Conservation (phyloP, 192 early-diverging fungal species). For the Rhizophagus clarus region DNA sequence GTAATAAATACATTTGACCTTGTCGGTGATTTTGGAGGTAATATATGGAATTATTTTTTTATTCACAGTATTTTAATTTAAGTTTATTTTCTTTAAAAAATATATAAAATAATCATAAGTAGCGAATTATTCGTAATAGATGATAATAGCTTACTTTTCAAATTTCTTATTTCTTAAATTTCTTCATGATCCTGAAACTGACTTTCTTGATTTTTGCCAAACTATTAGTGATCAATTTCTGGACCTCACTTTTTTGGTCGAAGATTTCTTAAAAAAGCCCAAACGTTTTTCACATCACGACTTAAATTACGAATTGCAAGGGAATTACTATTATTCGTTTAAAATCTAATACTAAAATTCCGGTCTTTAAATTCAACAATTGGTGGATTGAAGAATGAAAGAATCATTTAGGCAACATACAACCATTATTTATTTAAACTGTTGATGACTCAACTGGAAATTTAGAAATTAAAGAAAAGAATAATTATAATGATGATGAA, state of each 20-base stretch:
- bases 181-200: constrained; percentile 14
- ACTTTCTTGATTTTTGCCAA: constrained; percentile 15
- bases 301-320: constrained; percentile 23
- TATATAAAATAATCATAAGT: neutral
- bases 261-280: constrained; percentile 35
- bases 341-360: constrained; percentile 5
- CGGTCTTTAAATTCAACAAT: constrained; percentile 25
- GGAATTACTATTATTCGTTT: constrained; percentile 26
- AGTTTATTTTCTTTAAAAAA: too few species aligned
- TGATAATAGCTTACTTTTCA: constrained; percentile 39
- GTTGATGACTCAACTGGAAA: constrained; percentile 36
- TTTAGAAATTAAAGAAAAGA: neutral
- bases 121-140: constrained; percentile 46
- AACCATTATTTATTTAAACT: constrained; percentile 30
- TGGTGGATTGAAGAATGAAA: constrained; percentile 30
- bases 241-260: constrained; percentile 34
- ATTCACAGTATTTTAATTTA: too few species aligned
- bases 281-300: constrained; percentile 35
- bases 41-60: neutral
- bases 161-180: constrained; percentile 31
- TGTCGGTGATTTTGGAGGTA: constrained; percentile 48
- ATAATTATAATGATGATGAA: neutral
- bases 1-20: constrained; percentile 36
- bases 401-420: constrained; percentile 14
- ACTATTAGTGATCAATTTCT: constrained; percentile 30